Evolutionary conservation across 805 yeast species (phyloP), one percentile per base, ranked within the genome.

Genomic region (Metschnikowia borealis): DNA sequence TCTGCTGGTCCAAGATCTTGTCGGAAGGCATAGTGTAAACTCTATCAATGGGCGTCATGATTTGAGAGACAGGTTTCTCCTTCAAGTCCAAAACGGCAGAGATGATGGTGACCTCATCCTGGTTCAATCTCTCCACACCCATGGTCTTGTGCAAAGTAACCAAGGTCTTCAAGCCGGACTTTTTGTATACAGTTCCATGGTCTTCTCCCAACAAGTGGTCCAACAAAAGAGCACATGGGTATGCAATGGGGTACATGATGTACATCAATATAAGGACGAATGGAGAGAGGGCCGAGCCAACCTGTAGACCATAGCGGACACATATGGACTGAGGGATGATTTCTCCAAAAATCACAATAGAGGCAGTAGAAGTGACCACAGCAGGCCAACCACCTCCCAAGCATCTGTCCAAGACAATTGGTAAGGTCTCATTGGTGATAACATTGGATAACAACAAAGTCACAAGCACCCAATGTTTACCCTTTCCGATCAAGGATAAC

Each of bases 311-410:
- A 64, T 89, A 91, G 39, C 97, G 78, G 17, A 92, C 99, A 69
- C 95, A 89, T 38, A 90, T 75, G 18, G 94, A 84, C 69, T 92
- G 99, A 2, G 99, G 99, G 54, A 92, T 92, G 60, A 92, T 87
- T 64, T 92, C 99, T 53, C 99, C 99, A 68, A 92, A 92, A 11
- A 92, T 79, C 46, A 92, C 97, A 63, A 92, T 92, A 23, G 91
- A 81, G 2, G 87, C 91, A 0, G 99, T 91, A n/a, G 97, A 85
- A 11, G 90, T 79, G 13, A 90, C 88, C 35, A 92, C 96, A 0
- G 99, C 99, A 13, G 94, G 91, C 87, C 96, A 86, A 1, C 99
- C 99, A 39, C 98, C 98, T 44, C 98, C 98, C 13, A 94, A 78
- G 59, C 92, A 86, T 49, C 95, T 78, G 66, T 92, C 98, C 52